Conservation (phyloP, 2,329 filamentous ascomycete species). For the Hypomyces rosellus region DNA sequence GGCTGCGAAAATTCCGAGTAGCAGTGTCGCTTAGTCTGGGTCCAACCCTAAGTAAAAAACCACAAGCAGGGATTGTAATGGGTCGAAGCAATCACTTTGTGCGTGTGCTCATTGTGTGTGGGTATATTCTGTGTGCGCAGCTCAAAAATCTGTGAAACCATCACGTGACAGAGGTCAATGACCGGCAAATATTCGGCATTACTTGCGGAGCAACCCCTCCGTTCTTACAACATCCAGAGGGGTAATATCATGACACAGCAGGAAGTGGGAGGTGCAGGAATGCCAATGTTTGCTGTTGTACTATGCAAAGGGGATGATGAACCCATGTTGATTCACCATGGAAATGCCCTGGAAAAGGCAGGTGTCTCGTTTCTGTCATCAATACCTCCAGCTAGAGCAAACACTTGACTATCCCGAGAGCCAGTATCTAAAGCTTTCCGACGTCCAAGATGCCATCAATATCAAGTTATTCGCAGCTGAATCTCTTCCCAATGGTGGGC, state of each 20-base stretch:
- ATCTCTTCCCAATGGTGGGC: conserved; percentile 44
- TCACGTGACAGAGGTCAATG: conserved; percentile 5
- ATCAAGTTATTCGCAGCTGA: conserved; percentile 58
- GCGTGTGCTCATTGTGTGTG: not conserved
- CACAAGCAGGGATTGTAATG: conserved; percentile 1
- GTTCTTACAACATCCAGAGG: not conserved
- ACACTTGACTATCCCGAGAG: conserved; percentile 58
- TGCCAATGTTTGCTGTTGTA: not conserved
- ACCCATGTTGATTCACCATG: conserved; percentile 1
- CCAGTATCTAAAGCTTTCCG: conserved; percentile 49
- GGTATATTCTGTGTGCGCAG: not conserved
- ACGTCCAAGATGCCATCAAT: conserved; percentile 62
- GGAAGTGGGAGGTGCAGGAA: not conserved
- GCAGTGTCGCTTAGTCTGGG: conserved; percentile 37
- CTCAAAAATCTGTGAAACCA: too few relatives aligned
- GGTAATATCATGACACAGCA: not conserved
- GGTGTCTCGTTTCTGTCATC: conserved; percentile 55
- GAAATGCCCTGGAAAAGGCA: conserved; percentile 13
- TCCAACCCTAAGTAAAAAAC: conserved; percentile 37
- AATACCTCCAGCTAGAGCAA: conserved; percentile 72
- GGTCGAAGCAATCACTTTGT: conserved; percentile 1
- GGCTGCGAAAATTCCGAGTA: conserved; percentile 30
- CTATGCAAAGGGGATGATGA: not conserved
- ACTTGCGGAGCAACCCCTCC: too few relatives aligned
- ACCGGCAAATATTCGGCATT: not conserved